A percentile compares a stretch with the other conserved stretches of the same genome.
Evolutionary conservation across 2,329 filamentous ascomycete genomes (phyloP).

Genomic region (Penicillium decumbens): DNA sequence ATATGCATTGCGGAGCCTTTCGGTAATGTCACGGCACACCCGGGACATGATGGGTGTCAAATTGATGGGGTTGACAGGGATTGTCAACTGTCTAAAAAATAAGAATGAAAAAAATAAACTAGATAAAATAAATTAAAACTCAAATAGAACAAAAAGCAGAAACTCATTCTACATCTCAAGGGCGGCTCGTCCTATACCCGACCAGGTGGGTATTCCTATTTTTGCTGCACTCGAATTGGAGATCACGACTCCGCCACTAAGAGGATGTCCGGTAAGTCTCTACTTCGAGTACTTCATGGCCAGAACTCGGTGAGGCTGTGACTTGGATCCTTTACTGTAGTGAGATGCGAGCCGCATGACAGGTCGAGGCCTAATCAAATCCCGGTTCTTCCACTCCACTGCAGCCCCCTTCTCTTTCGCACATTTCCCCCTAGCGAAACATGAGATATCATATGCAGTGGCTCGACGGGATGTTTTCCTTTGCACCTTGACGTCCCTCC

Average conservation of each 20-base stretch:
- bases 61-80: conserved; percentile 9
- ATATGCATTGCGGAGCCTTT: not conserved
- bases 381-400: conserved; percentile 1
- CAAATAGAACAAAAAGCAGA: no score
- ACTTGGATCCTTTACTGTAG: no score
- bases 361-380: conserved; percentile 9
- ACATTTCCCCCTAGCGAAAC: not conserved
- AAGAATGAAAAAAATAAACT: no score
- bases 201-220: conserved; percentile 2
- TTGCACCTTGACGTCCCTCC: not conserved
- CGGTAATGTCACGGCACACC: not conserved
- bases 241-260: conserved; percentile 3
- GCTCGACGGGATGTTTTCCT: conserved; percentile 9
- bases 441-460: conserved; percentile 33
- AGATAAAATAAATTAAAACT: no score
- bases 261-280: conserved; percentile 16
- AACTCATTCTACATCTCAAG: not conserved
- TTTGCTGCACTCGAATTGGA: not conserved
- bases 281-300: not conserved
- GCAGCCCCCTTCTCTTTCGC: not conserved
- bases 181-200: not conserved
- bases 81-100: not conserved
- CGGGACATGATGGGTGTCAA: conserved; percentile 5
- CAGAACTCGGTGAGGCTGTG: not conserved
- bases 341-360: conserved; percentile 13